Evolutionary conservation across 2,329 filamentous ascomycete species (phyloP).

Genomic region (Tolypocladium endophyticum): DNA sequence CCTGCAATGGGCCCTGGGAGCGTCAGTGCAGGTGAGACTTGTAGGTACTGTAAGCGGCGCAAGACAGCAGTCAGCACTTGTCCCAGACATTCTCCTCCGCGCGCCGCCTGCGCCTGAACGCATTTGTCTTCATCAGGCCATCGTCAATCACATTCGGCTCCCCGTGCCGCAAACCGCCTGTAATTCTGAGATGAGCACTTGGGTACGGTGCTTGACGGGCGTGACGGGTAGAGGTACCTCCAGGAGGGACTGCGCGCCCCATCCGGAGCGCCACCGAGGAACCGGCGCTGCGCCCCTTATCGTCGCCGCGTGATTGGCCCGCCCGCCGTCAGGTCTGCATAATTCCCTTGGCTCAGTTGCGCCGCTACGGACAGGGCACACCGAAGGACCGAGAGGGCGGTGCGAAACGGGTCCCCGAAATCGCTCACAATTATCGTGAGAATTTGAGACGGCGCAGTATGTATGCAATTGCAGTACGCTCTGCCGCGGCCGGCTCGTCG

Average conservation of each 20-base stretch:
- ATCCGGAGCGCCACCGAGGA: constrained; percentile 2
- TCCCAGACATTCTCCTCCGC: neutral
- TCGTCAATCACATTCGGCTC: no score
- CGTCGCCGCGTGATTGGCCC: constrained; percentile 16
- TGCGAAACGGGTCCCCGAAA: neutral
- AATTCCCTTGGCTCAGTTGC: constrained; percentile 11
- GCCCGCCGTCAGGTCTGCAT: constrained; percentile 16
- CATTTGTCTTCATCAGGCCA: neutral
- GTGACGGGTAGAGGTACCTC: neutral
- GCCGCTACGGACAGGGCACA: neutral
- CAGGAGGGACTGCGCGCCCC: neutral
- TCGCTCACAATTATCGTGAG: neutral
- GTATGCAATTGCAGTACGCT: no score
- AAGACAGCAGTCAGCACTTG: neutral
- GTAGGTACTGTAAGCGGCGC: neutral
- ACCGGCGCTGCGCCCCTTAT: constrained; percentile 15
- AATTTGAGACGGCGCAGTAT: neutral
- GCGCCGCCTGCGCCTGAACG: neutral
- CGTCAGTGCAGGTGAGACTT: neutral
- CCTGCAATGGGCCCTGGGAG: neutral
- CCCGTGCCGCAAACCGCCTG: neutral
- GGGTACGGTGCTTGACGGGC: no score
- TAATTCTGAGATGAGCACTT: no score
- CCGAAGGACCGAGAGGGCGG: neutral
- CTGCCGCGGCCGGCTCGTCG: neutral